Percentiles rank a stretch among this genome's conserved stretches.
These are phyloP conservation scores for Blastobotrys illinoisensis DNA, from an alignment of 1,139 yeast genomes.

Conservation along the genomic window DNA sequence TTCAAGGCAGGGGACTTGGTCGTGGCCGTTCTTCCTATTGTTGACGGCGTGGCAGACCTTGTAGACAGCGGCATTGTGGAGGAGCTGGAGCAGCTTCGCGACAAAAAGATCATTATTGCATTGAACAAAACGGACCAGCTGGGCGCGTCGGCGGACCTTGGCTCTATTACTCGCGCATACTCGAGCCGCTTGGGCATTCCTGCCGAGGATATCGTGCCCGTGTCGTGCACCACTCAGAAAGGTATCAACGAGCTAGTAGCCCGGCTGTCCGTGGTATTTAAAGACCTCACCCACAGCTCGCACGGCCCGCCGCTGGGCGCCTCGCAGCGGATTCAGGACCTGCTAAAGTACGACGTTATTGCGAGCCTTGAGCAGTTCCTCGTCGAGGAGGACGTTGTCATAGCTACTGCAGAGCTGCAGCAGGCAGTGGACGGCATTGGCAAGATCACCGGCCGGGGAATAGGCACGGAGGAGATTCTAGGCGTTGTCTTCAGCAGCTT, in stretches of 20 bases:
- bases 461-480: slow-evolving; percentile 84
- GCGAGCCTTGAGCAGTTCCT: slow-evolving; percentile 62
- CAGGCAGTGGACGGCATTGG: slow-evolving; percentile 85
- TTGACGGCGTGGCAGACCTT: background rate
- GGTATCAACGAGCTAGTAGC: slow-evolving; percentile 51
- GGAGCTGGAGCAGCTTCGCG: slow-evolving; percentile 22
- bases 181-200: slow-evolving; percentile 29
- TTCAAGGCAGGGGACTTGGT: slow-evolving; percentile 62
- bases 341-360: slow-evolving; percentile 65
- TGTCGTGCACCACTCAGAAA: slow-evolving; percentile 56
- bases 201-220: slow-evolving; percentile 36
- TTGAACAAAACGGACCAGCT: slow-evolving; percentile 32
- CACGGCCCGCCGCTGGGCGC: slow-evolving; percentile 41
- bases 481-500: slow-evolving; percentile 89
- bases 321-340: slow-evolving; percentile 70
- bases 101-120: slow-evolving; percentile 26
- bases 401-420: slow-evolving; percentile 73
- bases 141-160: slow-evolving; percentile 3
- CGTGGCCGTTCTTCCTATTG: slow-evolving; percentile 29
- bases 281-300: slow-evolving; percentile 32
- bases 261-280: slow-evolving; percentile 41
- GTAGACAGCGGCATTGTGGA: slow-evolving; percentile 22
- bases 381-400: slow-evolving; percentile 61
- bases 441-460: slow-evolving; percentile 80
- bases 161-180: slow-evolving; percentile 1